Percentiles rank a stretch among this genome's conserved stretches.
phyloP scores from a whole-genome alignment of 176 grass and related monocot genomes.

The Metroxylon sagu region DNA sequence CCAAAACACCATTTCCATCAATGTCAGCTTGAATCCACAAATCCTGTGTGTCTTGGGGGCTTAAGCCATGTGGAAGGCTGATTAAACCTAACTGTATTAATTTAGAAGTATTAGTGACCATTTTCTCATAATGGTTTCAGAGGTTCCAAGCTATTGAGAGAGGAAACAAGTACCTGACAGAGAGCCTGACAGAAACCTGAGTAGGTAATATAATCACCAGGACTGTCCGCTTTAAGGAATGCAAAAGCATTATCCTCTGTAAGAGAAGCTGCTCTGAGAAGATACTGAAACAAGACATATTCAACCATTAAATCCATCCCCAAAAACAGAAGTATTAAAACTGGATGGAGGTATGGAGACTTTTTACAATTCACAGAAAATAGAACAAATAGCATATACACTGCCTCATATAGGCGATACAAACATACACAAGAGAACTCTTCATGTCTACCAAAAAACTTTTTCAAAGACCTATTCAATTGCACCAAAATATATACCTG shows the following conservation, averaged over 20 bases:
- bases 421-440: no score
- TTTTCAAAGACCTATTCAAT: no score
- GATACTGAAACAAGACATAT: slow-evolving; percentile 9
- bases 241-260: slow-evolving; percentile 9
- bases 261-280: slow-evolving; percentile 2
- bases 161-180: neutral
- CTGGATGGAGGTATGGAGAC: no score
- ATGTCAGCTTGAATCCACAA: slow-evolving; percentile 10
- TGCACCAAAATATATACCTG: no score
- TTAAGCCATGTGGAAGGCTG: neutral
- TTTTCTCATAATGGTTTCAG: slow-evolving; percentile 2
- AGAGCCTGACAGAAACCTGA: slow-evolving; percentile 15
- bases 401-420: no score
- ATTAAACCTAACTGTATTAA: neutral
- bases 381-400: no score
- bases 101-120: slow-evolving; percentile 8
- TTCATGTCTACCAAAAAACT: no score
- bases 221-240: slow-evolving; percentile 13
- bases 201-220: slow-evolving; percentile 15
- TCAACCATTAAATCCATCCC: no score
- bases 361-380: no score
- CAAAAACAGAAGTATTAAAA: no score
- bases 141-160: neutral
- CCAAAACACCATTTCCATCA: slow-evolving; percentile 3
- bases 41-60: slow-evolving; percentile 2